Conservation (phyloP, 257 asterid genomes). For the Avicennia marina region DNA sequence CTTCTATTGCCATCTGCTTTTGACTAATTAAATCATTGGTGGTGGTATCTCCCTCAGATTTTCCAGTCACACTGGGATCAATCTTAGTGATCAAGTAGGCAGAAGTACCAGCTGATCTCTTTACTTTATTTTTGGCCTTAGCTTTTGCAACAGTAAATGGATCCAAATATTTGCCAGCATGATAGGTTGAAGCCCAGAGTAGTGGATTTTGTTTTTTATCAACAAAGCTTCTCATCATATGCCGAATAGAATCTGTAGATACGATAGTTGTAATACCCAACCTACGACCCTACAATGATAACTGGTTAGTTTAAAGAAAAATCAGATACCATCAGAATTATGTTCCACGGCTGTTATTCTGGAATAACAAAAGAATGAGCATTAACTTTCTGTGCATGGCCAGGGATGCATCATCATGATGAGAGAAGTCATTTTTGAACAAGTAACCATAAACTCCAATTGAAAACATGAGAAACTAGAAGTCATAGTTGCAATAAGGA, state of each 20-base stretch:
- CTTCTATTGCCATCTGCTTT: slow-evolving; percentile 95
- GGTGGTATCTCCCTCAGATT: slow-evolving; percentile 43
- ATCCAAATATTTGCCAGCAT: slow-evolving; percentile 94
- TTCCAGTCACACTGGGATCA: slow-evolving; percentile 31
- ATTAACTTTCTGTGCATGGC: too few relatives aligned
- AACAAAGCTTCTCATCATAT: slow-evolving; percentile 99
- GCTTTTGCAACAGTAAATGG: slow-evolving; percentile 91
- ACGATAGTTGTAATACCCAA: slow-evolving; percentile 90
- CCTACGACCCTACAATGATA: slow-evolving; percentile 77
- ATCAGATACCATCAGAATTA: too few relatives aligned
- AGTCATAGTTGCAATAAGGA: too few relatives aligned
- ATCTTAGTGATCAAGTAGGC: slow-evolving; percentile 41
- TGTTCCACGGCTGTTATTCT: too few relatives aligned
- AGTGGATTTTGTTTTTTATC: slow-evolving; percentile 84
- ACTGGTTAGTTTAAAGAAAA: not conserved
- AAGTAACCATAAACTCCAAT: too few relatives aligned
- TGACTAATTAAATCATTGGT: slow-evolving; percentile 55
- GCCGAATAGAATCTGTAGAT: slow-evolving; percentile 96
- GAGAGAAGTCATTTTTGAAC: too few relatives aligned
- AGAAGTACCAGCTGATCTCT: slow-evolving; percentile 56
- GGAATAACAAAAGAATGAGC: too few relatives aligned
- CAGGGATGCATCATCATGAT: too few relatives aligned
- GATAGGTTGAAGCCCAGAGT: slow-evolving; percentile 99
- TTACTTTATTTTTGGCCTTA: slow-evolving; percentile 81
- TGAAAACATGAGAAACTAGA: too few relatives aligned